phyloP scores from a whole-genome alignment of 2,329 filamentous ascomycete species.

The Aureobasidium leucospermi region DNA sequence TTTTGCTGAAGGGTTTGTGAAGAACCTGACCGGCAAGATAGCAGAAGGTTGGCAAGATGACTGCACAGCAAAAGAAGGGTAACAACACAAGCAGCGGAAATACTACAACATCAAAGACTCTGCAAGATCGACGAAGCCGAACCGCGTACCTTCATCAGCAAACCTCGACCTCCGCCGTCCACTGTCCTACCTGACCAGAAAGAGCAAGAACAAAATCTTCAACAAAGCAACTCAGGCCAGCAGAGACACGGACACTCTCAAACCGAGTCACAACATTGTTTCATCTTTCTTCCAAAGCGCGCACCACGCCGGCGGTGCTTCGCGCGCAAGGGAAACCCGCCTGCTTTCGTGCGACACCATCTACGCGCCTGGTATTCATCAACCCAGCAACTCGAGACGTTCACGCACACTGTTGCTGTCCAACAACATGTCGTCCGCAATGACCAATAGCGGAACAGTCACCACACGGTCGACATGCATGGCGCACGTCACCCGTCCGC shows the following conservation, averaged over 20 bases:
- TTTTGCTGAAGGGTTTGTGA: background rate
- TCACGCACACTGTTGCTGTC: background rate
- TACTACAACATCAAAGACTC: background rate
- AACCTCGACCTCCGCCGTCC: background rate
- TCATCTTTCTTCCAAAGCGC: background rate
- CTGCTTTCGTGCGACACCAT: background rate
- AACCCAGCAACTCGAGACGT: background rate
- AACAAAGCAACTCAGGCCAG: background rate
- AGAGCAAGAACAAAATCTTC: too few relatives aligned
- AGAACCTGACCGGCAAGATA: background rate
- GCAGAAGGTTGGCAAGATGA: background rate
- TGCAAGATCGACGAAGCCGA: background rate
- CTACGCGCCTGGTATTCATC: background rate
- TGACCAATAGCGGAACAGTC: background rate
- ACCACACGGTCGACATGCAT: background rate
- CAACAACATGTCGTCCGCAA: background rate
- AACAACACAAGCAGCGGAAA: background rate
- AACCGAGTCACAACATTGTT: conserved; percentile 3
- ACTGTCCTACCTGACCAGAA: background rate
- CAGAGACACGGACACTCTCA: background rate
- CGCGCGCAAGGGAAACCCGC: conserved; percentile 1
- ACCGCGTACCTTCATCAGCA: background rate
- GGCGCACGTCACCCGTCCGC: background rate
- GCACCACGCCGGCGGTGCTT: background rate
- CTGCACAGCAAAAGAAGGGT: background rate